These are phyloP conservation scores for Marasmius fiardii DNA, from an alignment of 1,284 basidiomycete genomes.

Conservation along the genomic window DNA sequence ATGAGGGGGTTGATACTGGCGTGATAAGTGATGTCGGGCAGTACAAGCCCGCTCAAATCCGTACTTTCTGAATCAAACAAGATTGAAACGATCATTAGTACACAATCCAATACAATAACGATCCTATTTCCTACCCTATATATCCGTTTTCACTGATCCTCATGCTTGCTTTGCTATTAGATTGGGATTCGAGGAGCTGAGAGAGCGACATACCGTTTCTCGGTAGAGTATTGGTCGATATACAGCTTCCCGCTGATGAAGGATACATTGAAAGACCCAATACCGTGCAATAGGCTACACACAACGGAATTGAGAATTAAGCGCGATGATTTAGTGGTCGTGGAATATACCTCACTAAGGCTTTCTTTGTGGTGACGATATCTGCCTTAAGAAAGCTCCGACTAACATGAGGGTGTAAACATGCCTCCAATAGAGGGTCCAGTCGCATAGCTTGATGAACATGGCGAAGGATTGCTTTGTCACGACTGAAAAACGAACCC, in stretches of 20 bases:
- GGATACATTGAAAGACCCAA: constrained; percentile 17
- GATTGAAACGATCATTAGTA: neutral
- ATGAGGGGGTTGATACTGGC: neutral
- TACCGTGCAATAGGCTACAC: constrained; percentile 9
- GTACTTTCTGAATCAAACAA: constrained; percentile 7
- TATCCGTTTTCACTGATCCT: neutral
- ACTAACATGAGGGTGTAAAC: constrained; percentile 8
- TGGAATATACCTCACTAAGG: constrained; percentile 12
- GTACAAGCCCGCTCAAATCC: constrained; percentile 15
- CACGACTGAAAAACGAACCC: neutral
- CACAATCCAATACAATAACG: neutral
- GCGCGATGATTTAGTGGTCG: constrained; percentile 5
- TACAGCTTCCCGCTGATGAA: constrained; percentile 18
- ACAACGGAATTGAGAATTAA: neutral
- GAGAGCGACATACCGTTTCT: neutral
- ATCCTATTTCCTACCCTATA: neutral
- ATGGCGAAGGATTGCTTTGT: neutral
- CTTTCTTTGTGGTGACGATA: constrained; percentile 14
- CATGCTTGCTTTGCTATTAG: constrained; percentile 1
- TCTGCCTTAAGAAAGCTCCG: constrained; percentile 15
- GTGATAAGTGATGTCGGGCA: neutral
- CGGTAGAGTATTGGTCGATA: constrained; percentile 8
- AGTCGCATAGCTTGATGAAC: constrained; percentile 1
- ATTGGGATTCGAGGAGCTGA: neutral
- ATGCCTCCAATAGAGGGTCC: constrained; percentile 15